phyloP scores from a whole-genome alignment of 2,329 filamentous ascomycete species.

The Xylariaceae sp. region DNA sequence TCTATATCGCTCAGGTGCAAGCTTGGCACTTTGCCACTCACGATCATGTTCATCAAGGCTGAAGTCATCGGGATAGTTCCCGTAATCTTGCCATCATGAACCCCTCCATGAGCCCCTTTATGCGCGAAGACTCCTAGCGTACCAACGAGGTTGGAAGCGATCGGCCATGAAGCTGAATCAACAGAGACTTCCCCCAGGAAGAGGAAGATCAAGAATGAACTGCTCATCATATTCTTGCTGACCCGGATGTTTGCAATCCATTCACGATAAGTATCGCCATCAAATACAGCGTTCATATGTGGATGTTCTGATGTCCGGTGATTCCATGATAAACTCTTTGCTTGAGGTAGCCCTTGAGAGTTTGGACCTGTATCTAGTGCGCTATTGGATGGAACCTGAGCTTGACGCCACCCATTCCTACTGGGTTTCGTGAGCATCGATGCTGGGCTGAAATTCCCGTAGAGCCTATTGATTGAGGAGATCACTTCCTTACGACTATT shows the following conservation, averaged over 20 bases:
- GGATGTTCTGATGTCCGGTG: constrained; percentile 26
- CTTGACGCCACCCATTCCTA: constrained; percentile 1
- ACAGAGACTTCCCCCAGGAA: constrained; percentile 62
- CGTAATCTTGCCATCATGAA: constrained; percentile 43
- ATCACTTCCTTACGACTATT: constrained; percentile 48
- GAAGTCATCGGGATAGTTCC: constrained; percentile 57
- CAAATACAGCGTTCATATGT: constrained; percentile 40
- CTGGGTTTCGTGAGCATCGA: constrained; percentile 31
- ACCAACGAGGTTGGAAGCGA: constrained; percentile 60
- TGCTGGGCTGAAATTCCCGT: constrained; percentile 52
- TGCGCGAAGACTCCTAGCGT: constrained; percentile 59
- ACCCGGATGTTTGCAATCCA: constrained; percentile 71
- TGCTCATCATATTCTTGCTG: constrained; percentile 60
- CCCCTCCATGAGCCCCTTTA: constrained; percentile 28
- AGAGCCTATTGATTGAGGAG: constrained; percentile 61
- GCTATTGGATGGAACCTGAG: neutral
- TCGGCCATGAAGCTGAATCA: constrained; percentile 53
- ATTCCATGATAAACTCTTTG: constrained; percentile 29
- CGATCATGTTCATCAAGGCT: constrained; percentile 48
- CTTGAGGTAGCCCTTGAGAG: neutral
- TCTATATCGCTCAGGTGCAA: constrained; percentile 42
- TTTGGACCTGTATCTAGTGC: neutral
- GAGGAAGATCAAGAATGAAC: constrained; percentile 67
- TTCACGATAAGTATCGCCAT: constrained; percentile 54
- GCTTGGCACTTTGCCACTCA: constrained; percentile 39